Evolutionary conservation across 106 monocot genomes (phyloP), one percentile per base, ranked within the genome.

Genomic region (Dioscorea zingiberensis): DNA sequence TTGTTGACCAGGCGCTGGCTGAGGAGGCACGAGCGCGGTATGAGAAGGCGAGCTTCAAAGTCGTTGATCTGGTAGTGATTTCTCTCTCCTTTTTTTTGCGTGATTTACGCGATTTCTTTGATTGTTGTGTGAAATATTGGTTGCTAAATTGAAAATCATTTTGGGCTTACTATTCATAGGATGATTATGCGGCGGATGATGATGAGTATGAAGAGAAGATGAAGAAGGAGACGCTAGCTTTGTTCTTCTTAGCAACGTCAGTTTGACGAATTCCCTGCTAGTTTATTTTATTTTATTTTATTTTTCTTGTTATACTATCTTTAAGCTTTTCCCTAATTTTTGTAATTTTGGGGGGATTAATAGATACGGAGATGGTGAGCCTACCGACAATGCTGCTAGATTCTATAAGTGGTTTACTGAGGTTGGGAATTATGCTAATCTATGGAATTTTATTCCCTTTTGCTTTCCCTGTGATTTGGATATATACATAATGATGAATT

Each of bases 341-440:
- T 25, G 16, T 19, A 44, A 32, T 59, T 22, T 21, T 47, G 7
- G 46, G 46, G 46, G 44, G 10, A 25, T 45, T 25, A 66, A 24
- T 65, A 97, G 97, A 7, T 97, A 97, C 71, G 97, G 97, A 63
- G 97, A 97, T 65, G 97, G 95, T 19, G 97, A 97, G 54, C 97
- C 97, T 16, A 97, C 97, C 18, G 97, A 97, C 74, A 97, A 97
- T 80, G 97, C 91, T 24, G 97, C 97, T 2, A 78, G 88, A 58
- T 97, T 97, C 59, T 97, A 86, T 60, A 97, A 84, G 81, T 97
- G 97, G 97, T 92, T 97, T 46, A 77, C 88, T 47, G 91, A 97
- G 97, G 97, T 82, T 58, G 4, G 38, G 11, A 12, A 44, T 38
- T 12, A 54, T 48, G 4, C 24, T 27, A 13, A 59, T 19, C 44